phyloP scores from a whole-genome alignment of 2,329 filamentous ascomycete genomes.

The Neonectria magnoliae region DNA sequence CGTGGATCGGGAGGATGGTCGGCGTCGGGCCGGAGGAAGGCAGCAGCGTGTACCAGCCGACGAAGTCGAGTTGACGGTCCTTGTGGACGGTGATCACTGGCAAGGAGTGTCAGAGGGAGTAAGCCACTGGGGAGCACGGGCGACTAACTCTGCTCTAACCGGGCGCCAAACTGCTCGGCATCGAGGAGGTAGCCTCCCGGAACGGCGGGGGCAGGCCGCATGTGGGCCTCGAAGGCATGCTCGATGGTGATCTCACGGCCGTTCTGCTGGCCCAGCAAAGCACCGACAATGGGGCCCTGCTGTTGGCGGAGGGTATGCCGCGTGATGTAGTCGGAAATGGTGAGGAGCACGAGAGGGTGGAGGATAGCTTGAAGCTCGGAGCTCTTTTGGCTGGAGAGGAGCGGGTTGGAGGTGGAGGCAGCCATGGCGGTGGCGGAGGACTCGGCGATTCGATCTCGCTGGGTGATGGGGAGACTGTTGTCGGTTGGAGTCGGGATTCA shows the following conservation, averaged over 20 bases:
- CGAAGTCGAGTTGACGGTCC: slow-evolving; percentile 81
- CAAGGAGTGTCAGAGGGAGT: slow-evolving; percentile 6
- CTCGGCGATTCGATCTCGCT: background rate
- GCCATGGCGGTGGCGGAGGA: slow-evolving; percentile 54
- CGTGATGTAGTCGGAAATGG: slow-evolving; percentile 96
- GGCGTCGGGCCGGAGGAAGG: slow-evolving; percentile 75
- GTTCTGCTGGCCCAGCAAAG: slow-evolving; percentile 90
- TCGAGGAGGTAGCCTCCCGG: slow-evolving; percentile 72
- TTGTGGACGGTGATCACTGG: slow-evolving; percentile 91
- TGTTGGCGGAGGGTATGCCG: slow-evolving; percentile 84
- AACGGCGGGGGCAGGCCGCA: slow-evolving; percentile 53
- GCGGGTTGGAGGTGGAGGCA: slow-evolving; percentile 59
- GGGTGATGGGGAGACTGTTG: background rate
- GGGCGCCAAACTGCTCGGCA: slow-evolving; percentile 75
- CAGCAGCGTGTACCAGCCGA: slow-evolving; percentile 91
- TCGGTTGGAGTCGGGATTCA: slow-evolving; percentile 9
- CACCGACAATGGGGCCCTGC: slow-evolving; percentile 81
- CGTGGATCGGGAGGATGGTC: slow-evolving; percentile 78
- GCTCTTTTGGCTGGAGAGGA: slow-evolving; percentile 73
- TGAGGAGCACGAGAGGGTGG: slow-evolving; percentile 94
- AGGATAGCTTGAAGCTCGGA: slow-evolving; percentile 84
- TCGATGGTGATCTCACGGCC: slow-evolving; percentile 92
- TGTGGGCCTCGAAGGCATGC: slow-evolving; percentile 87
- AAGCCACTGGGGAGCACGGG: background rate
- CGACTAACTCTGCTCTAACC: slow-evolving; percentile 83